Evolutionary conservation across 208 protist species (phyloP), one percentile per base, ranked within the genome.

Genomic region (Wallacemonas sp.): DNA sequence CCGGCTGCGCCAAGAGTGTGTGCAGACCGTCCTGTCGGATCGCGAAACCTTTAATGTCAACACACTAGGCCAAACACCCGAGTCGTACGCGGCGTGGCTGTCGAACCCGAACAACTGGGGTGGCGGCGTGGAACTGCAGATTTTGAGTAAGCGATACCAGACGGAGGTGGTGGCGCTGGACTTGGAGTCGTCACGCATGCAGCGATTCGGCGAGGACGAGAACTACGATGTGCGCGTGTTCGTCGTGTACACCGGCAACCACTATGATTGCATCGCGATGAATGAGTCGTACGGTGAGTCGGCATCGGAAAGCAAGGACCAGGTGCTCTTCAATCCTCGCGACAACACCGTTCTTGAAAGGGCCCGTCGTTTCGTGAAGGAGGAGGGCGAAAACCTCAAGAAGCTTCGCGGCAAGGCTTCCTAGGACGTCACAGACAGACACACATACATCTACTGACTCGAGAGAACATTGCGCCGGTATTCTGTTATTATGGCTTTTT

Each of bases 191-290:
- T 70, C 66, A 15, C 80, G 73, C 1, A 69, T 95, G 61, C 72
- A 94, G 64, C 64, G 67, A 27, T 97, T 93, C 70, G 96, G 96
- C 32, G 76, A 92, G 10, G 85, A 79, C n/a, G 60, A 72, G 52
- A 81, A 68, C 29, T 98, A 97, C 82, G 83, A 63, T 27, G 73
- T 87, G 34, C 79, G 87, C 10, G 81, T 63, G 3, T 97, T 97
- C 74, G 63, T 98, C 48, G 81, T 98, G 1, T 98, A 97, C 69
- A 97, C 91, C 10, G 95, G 95, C 17, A 87, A 91, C 57, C 96
- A 98, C 76, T 98, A 97, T 78, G 96, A 98, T 64, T 91, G 88
- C 37, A 87, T 98, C 32, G 90, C 87, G 26, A 84, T 98, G 80
- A 94, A 90, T 41, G 57, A 73, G 10, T 71, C 68, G 42, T 92